These are phyloP conservation scores for Scortechinia acanthostroma DNA, from an alignment of 2,329 filamentous ascomycete species.

Conservation along the genomic window DNA sequence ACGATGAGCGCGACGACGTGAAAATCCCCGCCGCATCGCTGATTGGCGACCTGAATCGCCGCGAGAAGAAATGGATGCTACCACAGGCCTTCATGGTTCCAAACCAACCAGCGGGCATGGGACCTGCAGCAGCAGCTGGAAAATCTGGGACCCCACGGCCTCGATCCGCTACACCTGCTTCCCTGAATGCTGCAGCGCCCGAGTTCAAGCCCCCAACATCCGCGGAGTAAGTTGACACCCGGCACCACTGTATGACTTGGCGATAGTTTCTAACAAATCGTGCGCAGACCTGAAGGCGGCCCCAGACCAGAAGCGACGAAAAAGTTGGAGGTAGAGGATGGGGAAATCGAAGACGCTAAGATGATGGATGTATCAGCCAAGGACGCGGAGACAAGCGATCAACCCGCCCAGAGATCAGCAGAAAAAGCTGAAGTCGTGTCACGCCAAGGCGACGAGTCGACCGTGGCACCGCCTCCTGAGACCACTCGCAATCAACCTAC, in stretches of 20 bases:
- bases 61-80: slow-evolving; percentile 37
- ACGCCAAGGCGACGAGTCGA: neutral
- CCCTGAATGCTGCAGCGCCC: slow-evolving; percentile 26
- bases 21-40: slow-evolving; percentile 35
- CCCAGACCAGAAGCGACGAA: slow-evolving; percentile 12
- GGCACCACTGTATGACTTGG: neutral
- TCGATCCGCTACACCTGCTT: slow-evolving; percentile 13
- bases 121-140: slow-evolving; percentile 7
- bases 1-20: slow-evolving; percentile 44
- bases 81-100: slow-evolving; percentile 33
- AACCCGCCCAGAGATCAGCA: neutral
- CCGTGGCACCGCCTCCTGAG: too few species aligned
- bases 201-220: slow-evolving; percentile 25
- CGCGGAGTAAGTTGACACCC: slow-evolving; percentile 20
- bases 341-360: slow-evolving; percentile 33
- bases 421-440: neutral
- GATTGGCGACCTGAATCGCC: slow-evolving; percentile 34
- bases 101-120: slow-evolving; percentile 9
- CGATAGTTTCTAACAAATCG: neutral
- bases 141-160: neutral
- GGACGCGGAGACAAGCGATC: neutral
- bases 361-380: slow-evolving; percentile 19
- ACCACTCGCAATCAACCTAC: too few species aligned
- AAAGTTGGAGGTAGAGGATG: slow-evolving; percentile 30
- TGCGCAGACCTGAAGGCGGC: slow-evolving; percentile 15